Evolutionary conservation across 2,329 filamentous ascomycete species (phyloP), one percentile per base, ranked within the genome.

Genomic region (Ophiocordyceps camponoti-leonardi): DNA sequence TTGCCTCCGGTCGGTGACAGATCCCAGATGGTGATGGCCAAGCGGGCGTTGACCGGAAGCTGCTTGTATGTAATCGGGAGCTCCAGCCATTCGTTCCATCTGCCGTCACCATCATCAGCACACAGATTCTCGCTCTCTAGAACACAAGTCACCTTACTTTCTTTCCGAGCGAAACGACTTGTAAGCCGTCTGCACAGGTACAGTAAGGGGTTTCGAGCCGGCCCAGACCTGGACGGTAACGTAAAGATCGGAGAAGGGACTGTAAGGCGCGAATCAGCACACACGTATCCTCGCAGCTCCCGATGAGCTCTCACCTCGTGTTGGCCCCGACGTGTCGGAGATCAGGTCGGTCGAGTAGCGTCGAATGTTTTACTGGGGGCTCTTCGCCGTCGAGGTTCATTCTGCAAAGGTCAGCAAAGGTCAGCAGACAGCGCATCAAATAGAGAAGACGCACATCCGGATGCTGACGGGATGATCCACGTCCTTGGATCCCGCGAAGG

Each of bases 11-110:
- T 77, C 0, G 88, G 86, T 2, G 86, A 93, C 16, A 95, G 63
- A 58, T 98, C 93, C 92, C 92, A 98, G 47, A 96, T 67, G 1
- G 93, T 98, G 48, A 98, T 86, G 19, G 88, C 88, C 33, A 98
- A 72, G 56, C 86, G 83, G 2, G 88, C 79, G 54, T 86, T 85
- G 41, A 81, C 68, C 1, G 92, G 88, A 1, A 94, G 74, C 48
- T 83, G 81, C 49, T 84, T 81, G 61, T 95, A 92, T 5, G 79
- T 75, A 49, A 96, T 79, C 0, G 92, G 90, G 37, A 98, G 68
- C 30, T 82, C 79, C 26, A 98, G 75, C 92, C 93, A 98, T 67
- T 96, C 90, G 59, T 94, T 94, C 92, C 92, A 95, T 58, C 79
- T 79, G 48, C 56, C 8, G 4, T 3, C 42, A 46, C 50, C 33